phyloP scores from a whole-genome alignment of 2,329 filamentous ascomycete species.

The Fusarium sp. region DNA sequence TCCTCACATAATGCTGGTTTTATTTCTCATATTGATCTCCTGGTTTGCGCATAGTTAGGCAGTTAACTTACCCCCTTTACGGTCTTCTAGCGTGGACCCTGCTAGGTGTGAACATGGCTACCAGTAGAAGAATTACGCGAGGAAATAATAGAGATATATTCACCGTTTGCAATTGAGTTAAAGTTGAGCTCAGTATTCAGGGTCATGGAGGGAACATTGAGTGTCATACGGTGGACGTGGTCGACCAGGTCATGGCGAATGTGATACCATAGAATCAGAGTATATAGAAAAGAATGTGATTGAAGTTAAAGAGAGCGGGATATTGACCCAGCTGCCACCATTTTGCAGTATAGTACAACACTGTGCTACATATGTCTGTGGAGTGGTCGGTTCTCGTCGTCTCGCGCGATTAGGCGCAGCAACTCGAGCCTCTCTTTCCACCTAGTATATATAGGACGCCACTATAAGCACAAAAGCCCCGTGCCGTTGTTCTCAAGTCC shows the following conservation, averaged over 20 bases:
- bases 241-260: background rate
- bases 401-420: background rate
- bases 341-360: background rate
- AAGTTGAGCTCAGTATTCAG: background rate
- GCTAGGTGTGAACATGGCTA: too few relatives aligned
- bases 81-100: too few relatives aligned
- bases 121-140: too few relatives aligned
- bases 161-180: background rate
- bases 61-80: too few relatives aligned
- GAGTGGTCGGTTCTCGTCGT: background rate
- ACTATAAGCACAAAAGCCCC: fast-evolving
- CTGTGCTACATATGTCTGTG: background rate
- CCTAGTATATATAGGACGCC: background rate
- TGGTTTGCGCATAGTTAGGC: background rate
- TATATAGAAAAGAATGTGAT: background rate
- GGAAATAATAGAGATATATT: background rate
- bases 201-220: background rate
- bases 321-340: background rate
- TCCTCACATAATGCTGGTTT: too few relatives aligned
- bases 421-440: background rate
- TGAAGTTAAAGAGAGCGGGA: background rate
- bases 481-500: fast-evolving
- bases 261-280: background rate
- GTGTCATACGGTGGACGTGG: background rate
- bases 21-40: too few relatives aligned